phyloP scores from a whole-genome alignment of 768 basidiomycete genomes.

The Leccinum longicurvipes region DNA sequence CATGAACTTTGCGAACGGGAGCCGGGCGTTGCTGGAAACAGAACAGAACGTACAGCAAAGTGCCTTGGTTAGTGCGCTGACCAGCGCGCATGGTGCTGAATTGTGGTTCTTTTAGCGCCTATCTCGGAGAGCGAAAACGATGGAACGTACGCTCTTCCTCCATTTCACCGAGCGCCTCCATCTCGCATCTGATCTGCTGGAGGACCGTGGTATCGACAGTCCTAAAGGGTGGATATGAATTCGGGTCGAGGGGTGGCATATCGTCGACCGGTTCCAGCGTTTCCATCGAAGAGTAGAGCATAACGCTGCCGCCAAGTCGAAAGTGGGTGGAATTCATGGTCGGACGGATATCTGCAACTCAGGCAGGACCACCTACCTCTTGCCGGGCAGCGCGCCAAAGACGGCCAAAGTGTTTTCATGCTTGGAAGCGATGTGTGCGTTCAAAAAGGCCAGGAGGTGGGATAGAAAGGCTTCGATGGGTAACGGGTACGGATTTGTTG shows the following conservation, averaged over 20 bases:
- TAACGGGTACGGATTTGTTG: slow-evolving; percentile 50
- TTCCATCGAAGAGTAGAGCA: slow-evolving; percentile 74
- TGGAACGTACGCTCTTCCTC: slow-evolving; percentile 42
- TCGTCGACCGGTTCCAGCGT: slow-evolving; percentile 34
- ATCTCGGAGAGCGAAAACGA: neutral
- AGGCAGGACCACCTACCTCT: slow-evolving; percentile 54
- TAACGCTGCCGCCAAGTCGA: slow-evolving; percentile 43
- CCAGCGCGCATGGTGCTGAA: slow-evolving; percentile 65
- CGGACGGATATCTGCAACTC: neutral
- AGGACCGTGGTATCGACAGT: slow-evolving; percentile 68
- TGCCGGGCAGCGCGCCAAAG: slow-evolving; percentile 82
- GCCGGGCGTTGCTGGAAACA: neutral
- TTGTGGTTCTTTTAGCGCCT: slow-evolving; percentile 6
- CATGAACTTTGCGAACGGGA: neutral
- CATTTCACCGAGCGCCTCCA: slow-evolving; percentile 48
- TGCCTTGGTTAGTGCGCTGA: slow-evolving; percentile 88
- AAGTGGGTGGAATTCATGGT: neutral
- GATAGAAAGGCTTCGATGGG: slow-evolving; percentile 72
- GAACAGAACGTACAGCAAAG: slow-evolving; percentile 66
- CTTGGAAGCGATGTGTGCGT: slow-evolving; percentile 85
- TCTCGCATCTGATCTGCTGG: slow-evolving; percentile 55
- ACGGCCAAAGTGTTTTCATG: slow-evolving; percentile 93
- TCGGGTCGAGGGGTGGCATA: slow-evolving; percentile 54
- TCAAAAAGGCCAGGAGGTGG: slow-evolving; percentile 86
- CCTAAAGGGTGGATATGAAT: slow-evolving; percentile 83